Evolutionary conservation across 2,329 filamentous ascomycete genomes (phyloP), one percentile per base, ranked within the genome.

Genomic region (Pseudogymnoascus sp.): DNA sequence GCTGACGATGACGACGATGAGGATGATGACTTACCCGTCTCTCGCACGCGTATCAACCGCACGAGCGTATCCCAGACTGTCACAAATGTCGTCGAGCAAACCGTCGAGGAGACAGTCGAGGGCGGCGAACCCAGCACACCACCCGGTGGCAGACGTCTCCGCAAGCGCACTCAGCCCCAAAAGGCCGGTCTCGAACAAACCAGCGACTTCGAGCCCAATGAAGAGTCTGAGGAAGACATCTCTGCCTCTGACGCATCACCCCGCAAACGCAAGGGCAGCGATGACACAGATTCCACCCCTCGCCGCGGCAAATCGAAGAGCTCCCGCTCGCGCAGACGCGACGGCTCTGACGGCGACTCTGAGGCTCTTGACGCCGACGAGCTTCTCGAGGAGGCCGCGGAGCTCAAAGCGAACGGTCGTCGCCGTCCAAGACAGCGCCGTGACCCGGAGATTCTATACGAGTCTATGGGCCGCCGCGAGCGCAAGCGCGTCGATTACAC

Each of bases 401-500:
- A 88, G 63, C 77, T 88, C 52, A 77, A 82, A 66, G 13, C 63
- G n/a, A 59, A 63, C 60, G 78, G 82, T 52, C 67, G 71, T 27
- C 79, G 82, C 61, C 74, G 82, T 66, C 75, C 77, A 66, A 73
- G 78, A 64, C 69, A 52, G 8, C 65, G 82, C 66, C 78, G 83
- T 67, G 81, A 83, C 15, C 76, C 81, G 63, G 75, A 82, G 67
- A 80, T 89, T 67, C 74, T 84, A 59, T 82, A 88, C 70, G 79
- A 89, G 75, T 74, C 77, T 18, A 79, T 79, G 61, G 79, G 82
- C 52, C 78, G 82, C 40, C 81, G 84, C 29, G 77, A 79, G 60
- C 78, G 84, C 35, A 87, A 88, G 67, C 81, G 83, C 58, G 88
- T 94, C 31, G 90, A 96, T 72, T 97, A 97, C 74, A 89, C 89